Evolutionary conservation across 2,329 filamentous ascomycete genomes (phyloP), one percentile per base, ranked within the genome.

Genomic region (Nemania sp.): DNA sequence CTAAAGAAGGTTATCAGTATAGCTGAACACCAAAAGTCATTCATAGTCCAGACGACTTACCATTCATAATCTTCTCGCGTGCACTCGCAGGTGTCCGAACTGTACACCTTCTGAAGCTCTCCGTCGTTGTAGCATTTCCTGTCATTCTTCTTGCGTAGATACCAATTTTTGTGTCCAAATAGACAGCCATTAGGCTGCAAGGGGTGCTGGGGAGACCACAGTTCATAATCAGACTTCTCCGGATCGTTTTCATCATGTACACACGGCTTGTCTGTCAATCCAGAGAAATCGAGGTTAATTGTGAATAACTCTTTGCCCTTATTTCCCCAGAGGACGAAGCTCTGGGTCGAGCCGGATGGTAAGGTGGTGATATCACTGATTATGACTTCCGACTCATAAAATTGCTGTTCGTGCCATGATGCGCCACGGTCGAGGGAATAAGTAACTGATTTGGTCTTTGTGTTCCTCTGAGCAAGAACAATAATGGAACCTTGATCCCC

Each of bases 401-500:
- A 97, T 55, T 83, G 67, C 70, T 89, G 89, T 46, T 90, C 81
- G 17, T 76, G 73, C 94, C 94, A 99, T 1, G 78, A 88, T 37
- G 82, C 75, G 57, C 95, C 94, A 67, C 93, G 88, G 67, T 99
- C 88, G 9, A 86, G 77, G 14, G 90, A 88, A 73, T 94, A 97
- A 53, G 83, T 84, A 47, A 92, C 75, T 1, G 78, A 73, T 60
- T 88, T 87, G 4, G 88, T 91, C 46, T 83, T 78, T 47, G 80
- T 80, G 12, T 81, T 79, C 52, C 91, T 84, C 66, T 88, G 83
- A 19, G 93, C 91, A 43, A 99, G 86, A 36, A 96, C 90, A 57
- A 97, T 84, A 64, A 97, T 88, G 5, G 91, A 94, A 23, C 94
- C 94, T 70, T 96, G 91, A 65, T 99, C 95, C 54, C 94, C 95